Conservation (phyloP, 768 basidiomycete species). For the Tubosaeta sp. region DNA sequence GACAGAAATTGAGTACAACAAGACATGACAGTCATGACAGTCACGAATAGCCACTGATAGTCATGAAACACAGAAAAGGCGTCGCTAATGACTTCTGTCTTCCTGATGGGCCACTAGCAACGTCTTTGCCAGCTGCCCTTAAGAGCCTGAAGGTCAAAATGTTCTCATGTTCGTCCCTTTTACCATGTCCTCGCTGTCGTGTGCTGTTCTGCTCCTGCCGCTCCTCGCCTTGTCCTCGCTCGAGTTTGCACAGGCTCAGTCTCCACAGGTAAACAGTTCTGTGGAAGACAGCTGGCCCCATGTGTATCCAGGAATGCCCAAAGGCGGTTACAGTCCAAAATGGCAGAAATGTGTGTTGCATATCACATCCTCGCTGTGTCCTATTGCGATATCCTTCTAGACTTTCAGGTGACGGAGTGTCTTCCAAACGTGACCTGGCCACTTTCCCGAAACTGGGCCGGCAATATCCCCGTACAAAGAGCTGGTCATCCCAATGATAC, state of each 20-base stretch:
- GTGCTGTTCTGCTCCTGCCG: neutral
- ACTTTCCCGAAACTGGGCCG: conserved; percentile 49
- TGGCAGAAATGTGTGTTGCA: conserved; percentile 56
- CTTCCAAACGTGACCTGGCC: conserved; percentile 58
- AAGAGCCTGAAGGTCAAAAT: neutral
- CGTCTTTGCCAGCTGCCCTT: no score
- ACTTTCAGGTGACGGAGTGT: conserved; percentile 51
- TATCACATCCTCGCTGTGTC: neutral
- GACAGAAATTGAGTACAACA: no score
- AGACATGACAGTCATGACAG: no score
- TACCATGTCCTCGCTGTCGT: neutral
- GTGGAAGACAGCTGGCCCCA: conserved; percentile 30
- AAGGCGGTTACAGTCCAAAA: conserved; percentile 46
- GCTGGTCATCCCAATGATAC: conserved; percentile 60
- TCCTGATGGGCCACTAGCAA: no score
- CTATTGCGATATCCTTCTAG: conserved; percentile 27
- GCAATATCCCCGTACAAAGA: conserved; percentile 59
- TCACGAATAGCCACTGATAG: no score
- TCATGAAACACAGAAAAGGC: no score
- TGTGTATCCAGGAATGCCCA: conserved; percentile 39
- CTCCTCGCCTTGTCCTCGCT: neutral
- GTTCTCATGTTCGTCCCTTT: neutral
- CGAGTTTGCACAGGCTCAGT: neutral
- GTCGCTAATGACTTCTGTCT: no score
- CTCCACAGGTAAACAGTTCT: neutral